phyloP scores from a whole-genome alignment of 106 monocot genomes.

The Hemerocallis citrina region DNA sequence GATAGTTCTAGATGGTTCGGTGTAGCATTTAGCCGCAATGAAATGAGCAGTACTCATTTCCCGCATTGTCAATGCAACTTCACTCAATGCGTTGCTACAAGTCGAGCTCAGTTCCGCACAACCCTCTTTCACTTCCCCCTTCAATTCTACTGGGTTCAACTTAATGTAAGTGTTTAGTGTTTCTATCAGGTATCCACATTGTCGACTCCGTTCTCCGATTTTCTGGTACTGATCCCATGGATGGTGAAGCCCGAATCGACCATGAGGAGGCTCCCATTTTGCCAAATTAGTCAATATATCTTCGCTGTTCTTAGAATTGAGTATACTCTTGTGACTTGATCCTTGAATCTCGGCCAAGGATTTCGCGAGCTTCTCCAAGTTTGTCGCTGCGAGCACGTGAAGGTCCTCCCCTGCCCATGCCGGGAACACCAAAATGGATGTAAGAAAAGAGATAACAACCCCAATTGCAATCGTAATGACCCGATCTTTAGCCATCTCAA shows the following conservation, averaged over 20 bases:
- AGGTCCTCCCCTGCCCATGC: no score
- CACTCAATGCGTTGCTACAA: background rate
- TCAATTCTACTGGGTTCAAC: background rate
- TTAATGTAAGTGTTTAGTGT: background rate
- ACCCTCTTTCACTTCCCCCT: background rate
- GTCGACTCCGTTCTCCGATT: background rate
- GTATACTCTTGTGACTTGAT: background rate
- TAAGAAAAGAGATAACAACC: background rate
- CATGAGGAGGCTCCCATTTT: slow-evolving; percentile 46
- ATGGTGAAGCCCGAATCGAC: slow-evolving; percentile 16
- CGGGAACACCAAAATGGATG: background rate
- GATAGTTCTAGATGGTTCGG: background rate
- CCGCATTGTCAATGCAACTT: background rate
- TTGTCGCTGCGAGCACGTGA: no score
- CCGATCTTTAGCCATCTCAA: background rate
- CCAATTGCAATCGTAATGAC: background rate
- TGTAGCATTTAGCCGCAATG: background rate
- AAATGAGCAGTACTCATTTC: background rate
- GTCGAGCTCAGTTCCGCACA: background rate
- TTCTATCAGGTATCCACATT: background rate
- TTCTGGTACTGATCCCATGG: slow-evolving; percentile 1
- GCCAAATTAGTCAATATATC: slow-evolving; percentile 24
- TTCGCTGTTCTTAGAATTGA: background rate
- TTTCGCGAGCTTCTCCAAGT: background rate
- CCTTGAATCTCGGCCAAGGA: background rate